Base-by-base conservation (phyloP, 768 basidiomycete species). In the Chalciporus piperatus region DNA sequence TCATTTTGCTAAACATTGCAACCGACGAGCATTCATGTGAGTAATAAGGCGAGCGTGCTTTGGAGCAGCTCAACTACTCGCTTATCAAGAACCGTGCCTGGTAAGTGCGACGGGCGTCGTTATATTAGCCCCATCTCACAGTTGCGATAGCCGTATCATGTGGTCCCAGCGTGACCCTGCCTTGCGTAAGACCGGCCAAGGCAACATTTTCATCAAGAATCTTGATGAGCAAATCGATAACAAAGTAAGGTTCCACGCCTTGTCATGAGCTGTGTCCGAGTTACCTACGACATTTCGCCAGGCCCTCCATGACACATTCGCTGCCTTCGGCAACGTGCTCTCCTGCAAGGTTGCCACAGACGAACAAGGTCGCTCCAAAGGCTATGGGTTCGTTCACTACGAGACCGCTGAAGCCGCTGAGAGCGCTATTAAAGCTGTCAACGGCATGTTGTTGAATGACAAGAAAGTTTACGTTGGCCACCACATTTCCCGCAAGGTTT, bases 201-300 rank as follows among this genome's bases (percentile, higher is more conserved):
- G 97, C 72, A 99, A 99, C 73, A 93, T 99, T 68, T 99, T 99
- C 78, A 98, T 99, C 76, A 99, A 99, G 79, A 99, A 99, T 76
- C 76, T 99, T 60, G 95, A 97, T 65, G 92, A 96, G 72, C 80
- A 79, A 51, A 98, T 98, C 61, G 97, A 99, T 75, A 98, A 99
- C 81, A 98, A 98, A 83, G 89, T 86, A 43, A 51, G 70, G 48
- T 38, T 23, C 14, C 19, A 16, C 22, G 35, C 16, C 22, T 10
- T 13, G 12, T 32, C 30, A 12, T 10, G 2, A 12, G 8, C 22
- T 2, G 1, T 4, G 1, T 41, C 45, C 4, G n/a, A 9, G 32
- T 46, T 40, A 32, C 22, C n/a, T 30, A 44, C 51, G 32, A 54
- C 33, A 48, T 50, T 2, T 35, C 27, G 25, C 6, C 62, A 93